These are phyloP conservation scores for Phytophthora fragariaefolia DNA, from an alignment of 352 stramenopile species.

Conservation along the genomic window DNA sequence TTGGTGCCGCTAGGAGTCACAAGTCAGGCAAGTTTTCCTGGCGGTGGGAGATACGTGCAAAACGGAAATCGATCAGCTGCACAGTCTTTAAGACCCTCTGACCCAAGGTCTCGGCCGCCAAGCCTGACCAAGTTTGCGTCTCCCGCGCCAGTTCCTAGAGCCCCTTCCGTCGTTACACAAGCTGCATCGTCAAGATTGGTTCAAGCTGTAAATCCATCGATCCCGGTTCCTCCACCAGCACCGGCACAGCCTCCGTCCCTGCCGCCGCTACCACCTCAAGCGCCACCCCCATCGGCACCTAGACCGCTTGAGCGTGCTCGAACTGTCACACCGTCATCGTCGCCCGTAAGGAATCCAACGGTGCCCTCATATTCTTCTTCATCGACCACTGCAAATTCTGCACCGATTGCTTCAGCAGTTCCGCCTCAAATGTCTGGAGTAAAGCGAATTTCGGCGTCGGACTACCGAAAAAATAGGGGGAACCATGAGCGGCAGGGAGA, in stretches of 20 bases:
- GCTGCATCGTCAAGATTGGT: constrained; percentile 2
- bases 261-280: constrained; percentile 10
- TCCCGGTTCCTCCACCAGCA: not conserved
- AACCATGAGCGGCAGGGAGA: constrained; percentile 11
- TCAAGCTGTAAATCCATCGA: constrained; percentile 6
- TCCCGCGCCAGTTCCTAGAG: not conserved
- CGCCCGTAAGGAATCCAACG: not conserved
- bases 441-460: constrained; percentile 38
- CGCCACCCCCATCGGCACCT: not conserved
- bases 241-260: constrained; percentile 10
- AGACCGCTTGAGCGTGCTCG: constrained; percentile 2
- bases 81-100: constrained; percentile 23
- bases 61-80: constrained; percentile 56
- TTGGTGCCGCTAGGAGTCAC: constrained; percentile 57
- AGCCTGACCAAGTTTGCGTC: constrained; percentile 28
- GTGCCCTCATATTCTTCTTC: not conserved
- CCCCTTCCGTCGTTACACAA: not conserved
- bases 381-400: not conserved
- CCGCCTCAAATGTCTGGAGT: not conserved
- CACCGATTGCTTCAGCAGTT: not conserved
- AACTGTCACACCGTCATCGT: constrained; percentile 19
- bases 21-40: constrained; percentile 32
- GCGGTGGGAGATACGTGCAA: constrained; percentile 72
- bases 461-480: constrained; percentile 35
- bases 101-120: constrained; percentile 21